phyloP scores from a whole-genome alignment of 164 flowering plant species.

The Tetracentron sinense region DNA sequence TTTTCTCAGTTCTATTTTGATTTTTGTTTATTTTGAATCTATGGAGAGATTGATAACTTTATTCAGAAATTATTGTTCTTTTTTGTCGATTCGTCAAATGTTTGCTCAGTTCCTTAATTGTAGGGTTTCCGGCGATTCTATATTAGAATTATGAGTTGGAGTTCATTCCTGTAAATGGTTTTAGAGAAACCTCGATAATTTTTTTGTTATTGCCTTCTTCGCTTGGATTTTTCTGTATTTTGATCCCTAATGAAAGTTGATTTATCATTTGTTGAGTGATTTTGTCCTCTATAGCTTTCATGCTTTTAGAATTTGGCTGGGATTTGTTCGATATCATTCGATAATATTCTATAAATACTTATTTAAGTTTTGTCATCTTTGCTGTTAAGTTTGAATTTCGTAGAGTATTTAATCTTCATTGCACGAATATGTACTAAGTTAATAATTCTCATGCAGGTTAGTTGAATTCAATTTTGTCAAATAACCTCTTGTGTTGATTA shows the following conservation, averaged over 20 bases:
- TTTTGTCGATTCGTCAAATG: neutral
- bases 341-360: too few species aligned
- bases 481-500: neutral
- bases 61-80: neutral
- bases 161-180: neutral
- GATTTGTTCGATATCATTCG: neutral
- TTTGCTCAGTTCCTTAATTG: too few species aligned
- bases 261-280: neutral
- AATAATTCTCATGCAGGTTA: constrained; percentile 8
- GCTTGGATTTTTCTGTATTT: neutral
- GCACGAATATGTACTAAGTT: too few species aligned
- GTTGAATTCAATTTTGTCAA: neutral
- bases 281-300: neutral
- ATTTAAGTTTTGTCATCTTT: too few species aligned
- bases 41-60: neutral
- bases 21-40: too few species aligned
- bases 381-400: neutral
- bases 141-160: neutral
- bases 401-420: too few species aligned
- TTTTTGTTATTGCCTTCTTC: neutral
- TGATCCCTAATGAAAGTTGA: neutral
- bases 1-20: too few species aligned
- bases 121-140: neutral
- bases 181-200: neutral
- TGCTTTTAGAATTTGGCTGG: neutral